These are phyloP conservation scores for Rosellinia necatrix DNA, from an alignment of 2,329 filamentous ascomycete genomes.

Conservation along the genomic window DNA sequence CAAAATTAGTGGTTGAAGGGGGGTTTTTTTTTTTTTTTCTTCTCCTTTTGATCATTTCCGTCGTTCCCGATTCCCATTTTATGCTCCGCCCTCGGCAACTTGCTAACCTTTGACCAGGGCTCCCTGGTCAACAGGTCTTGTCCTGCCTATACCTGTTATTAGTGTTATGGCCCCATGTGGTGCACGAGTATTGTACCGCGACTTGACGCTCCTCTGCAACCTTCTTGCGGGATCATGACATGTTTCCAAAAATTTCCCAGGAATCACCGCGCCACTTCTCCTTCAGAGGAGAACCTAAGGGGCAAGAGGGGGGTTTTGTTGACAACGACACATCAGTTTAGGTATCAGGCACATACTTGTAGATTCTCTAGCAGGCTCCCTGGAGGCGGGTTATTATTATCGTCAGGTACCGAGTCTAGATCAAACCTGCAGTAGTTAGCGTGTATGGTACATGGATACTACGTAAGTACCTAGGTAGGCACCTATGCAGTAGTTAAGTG, in stretches of 20 bases:
- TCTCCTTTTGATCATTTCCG: conserved; percentile 24
- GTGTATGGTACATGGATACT: no score
- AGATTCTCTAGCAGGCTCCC: no score
- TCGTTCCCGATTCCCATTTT: conserved; percentile 10
- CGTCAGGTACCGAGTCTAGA: no score
- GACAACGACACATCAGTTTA: background rate
- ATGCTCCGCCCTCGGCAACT: background rate
- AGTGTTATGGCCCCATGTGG: no score
- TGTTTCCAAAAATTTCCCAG: conserved; percentile 32
- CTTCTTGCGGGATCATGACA: conserved; percentile 7
- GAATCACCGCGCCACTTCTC: conserved; percentile 29
- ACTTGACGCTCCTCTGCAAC: background rate
- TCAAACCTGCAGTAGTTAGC: no score
- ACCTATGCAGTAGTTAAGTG: no score
- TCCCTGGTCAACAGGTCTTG: no score
- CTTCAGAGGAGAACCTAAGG: conserved; percentile 23
- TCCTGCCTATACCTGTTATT: no score
- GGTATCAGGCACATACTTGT: conserved; percentile 9
- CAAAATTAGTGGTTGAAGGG: no score
- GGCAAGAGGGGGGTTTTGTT: conserved; percentile 20
- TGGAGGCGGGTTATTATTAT: no score
- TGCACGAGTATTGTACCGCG: no score
- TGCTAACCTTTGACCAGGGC: background rate
- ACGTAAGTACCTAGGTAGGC: no score
- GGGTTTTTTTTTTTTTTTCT: background rate